phyloP scores from a whole-genome alignment of 352 stramenopile species.

The Globisporangium polare region DNA sequence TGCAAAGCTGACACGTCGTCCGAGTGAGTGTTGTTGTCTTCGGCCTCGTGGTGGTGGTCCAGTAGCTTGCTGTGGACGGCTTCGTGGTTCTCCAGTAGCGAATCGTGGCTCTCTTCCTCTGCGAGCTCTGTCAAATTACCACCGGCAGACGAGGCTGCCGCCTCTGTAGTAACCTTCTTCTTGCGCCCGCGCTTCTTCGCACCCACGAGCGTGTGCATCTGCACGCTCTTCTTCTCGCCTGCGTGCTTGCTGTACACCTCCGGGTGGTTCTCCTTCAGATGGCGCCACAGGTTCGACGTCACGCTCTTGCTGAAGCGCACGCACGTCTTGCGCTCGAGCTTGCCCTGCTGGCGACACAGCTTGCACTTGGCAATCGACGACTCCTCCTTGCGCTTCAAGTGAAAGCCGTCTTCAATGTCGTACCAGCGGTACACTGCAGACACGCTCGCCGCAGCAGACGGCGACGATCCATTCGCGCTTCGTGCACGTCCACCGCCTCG shows the following conservation, averaged over 20 bases:
- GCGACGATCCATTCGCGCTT: not conserved
- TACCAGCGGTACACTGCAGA: constrained; percentile 81
- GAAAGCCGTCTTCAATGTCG: constrained; percentile 59
- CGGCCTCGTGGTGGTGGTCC: constrained; percentile 1
- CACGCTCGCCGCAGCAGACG: constrained; percentile 14
- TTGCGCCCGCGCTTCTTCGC: constrained; percentile 57
- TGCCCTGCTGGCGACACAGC: constrained; percentile 53
- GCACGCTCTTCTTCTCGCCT: constrained; percentile 71
- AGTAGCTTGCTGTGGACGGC: constrained; percentile 21
- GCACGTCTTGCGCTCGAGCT: constrained; percentile 57
- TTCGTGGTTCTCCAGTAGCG: constrained; percentile 3
- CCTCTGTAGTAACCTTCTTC: constrained; percentile 29
- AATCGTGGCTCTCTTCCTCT: not conserved
- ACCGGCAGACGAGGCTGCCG: not conserved
- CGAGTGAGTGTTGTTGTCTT: constrained; percentile 12
- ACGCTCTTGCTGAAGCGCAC: constrained; percentile 84
- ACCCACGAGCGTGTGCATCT: constrained; percentile 60
- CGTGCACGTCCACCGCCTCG: not conserved
- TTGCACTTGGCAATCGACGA: constrained; percentile 68
- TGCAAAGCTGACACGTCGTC: not conserved
- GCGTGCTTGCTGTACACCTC: constrained; percentile 67
- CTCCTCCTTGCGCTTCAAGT: constrained; percentile 64
- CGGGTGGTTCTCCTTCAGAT: constrained; percentile 80
- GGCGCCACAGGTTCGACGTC: constrained; percentile 79
- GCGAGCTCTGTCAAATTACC: constrained; percentile 7